A percentile compares a stretch with the other conserved stretches of the same genome.
Evolutionary conservation across 495 filamentous ascomycete species (phyloP).

Genomic region (Achaetomiella virescens): DNA sequence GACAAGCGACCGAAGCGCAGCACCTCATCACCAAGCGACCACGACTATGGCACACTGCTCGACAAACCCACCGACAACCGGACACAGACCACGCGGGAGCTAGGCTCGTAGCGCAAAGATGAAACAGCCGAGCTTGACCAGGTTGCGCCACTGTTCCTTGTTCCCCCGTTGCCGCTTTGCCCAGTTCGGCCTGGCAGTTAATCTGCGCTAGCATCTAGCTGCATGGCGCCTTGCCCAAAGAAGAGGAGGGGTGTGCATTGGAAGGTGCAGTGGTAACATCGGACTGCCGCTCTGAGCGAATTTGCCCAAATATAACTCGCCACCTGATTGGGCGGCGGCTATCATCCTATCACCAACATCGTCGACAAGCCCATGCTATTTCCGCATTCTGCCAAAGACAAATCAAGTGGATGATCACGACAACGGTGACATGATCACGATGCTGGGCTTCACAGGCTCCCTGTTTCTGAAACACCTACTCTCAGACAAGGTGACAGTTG

Average conservation of each 20-base stretch:
- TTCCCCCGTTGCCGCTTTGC: not conserved
- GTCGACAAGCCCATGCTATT: not conserved
- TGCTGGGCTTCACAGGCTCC: too few species aligned
- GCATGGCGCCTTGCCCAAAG: not conserved
- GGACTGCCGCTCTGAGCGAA: not conserved
- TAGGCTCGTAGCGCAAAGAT: not conserved
- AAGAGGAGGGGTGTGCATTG: not conserved
- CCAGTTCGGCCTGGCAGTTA: not conserved
- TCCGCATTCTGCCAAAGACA: not conserved
- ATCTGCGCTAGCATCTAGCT: not conserved
- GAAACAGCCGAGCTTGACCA: slow-evolving; percentile 10
- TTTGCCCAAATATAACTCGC: slow-evolving; percentile 12
- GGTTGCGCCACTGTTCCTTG: slow-evolving; percentile 10
- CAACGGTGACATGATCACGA: too few species aligned
- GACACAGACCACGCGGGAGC: not conserved
- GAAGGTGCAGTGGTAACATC: not conserved
- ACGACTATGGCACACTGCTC: not conserved
- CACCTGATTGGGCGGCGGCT: slow-evolving; percentile 14
- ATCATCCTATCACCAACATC: not conserved
- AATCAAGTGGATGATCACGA: not conserved
- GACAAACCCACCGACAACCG: not conserved
- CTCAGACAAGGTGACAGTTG: too few species aligned
- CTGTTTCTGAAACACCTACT: too few species aligned
- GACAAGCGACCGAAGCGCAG: slow-evolving; percentile 6
- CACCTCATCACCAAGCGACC: not conserved